These are phyloP conservation scores for Cardamine chenopodiifolia DNA, from an alignment of 345 rosid species.

Conservation along the genomic window DNA sequence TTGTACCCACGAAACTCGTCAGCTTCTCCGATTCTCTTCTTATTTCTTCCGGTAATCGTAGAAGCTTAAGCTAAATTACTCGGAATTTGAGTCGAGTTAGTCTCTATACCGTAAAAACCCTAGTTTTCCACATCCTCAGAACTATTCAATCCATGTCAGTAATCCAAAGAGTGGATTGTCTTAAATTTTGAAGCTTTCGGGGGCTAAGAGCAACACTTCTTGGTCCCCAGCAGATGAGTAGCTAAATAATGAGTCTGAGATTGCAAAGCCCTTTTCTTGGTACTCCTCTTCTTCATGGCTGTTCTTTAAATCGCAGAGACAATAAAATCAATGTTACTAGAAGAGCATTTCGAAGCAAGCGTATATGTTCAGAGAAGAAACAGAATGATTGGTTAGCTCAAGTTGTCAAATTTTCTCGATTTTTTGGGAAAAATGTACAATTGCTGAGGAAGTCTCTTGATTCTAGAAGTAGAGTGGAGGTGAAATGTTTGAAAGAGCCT, in stretches of 20 bases:
- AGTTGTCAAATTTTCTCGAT: conserved; percentile 62
- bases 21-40: neutral
- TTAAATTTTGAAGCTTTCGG: conserved; percentile 42
- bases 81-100: neutral
- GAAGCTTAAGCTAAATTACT: neutral
- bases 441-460: conserved; percentile 63
- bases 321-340: conserved; percentile 33
- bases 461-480: conserved; percentile 58
- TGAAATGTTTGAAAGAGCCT: conserved; percentile 66
- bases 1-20: neutral
- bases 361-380: conserved; percentile 61
- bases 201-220: conserved; percentile 59
- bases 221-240: conserved; percentile 69
- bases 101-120: neutral
- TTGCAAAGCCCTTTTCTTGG: conserved; percentile 62
- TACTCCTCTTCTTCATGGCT: conserved; percentile 46
- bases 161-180: conserved; percentile 9
- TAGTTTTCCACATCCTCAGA: conserved; percentile 3
- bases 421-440: conserved; percentile 70
- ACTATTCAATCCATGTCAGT: conserved; percentile 9
- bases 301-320: conserved; percentile 38
- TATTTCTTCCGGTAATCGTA: neutral
- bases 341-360: conserved; percentile 47
- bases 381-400: conserved; percentile 66
- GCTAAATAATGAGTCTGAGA: conserved; percentile 56